Base-by-base conservation (phyloP, 352 stramenopile species). In the Phytophthora meadii region DNA sequence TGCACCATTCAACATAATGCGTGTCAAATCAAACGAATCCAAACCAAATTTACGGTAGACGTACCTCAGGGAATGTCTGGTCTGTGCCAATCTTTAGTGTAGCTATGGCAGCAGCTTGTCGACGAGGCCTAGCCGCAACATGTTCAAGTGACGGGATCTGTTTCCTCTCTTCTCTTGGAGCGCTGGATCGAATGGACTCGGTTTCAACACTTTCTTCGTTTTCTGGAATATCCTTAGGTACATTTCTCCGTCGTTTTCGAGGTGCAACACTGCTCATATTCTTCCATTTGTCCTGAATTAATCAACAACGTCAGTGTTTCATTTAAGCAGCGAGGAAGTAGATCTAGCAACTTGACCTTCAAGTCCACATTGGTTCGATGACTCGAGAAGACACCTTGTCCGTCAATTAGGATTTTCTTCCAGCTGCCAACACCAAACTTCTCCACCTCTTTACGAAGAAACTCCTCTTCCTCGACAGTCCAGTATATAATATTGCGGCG, bases 351-450 rank as follows among this genome's bases (percentile, higher is more conserved):
- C 28, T 41, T 48, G 30, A 89, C 81, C 77, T 92, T 92, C 22
- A 92, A 65, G 54, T 92, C 81, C 11, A 87, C 70, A 32, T 90
- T 89, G 0, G 77, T 92, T 28, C 83, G 69, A 39, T 82, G 77
- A 1, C 2, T 34, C 7, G 63, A 65, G 60, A 92, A 92, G 2
- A 90, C 61, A 5, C 34, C 47, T 1, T 50, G 19, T 0, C 83
- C 79, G 6, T 79, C 60, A 1, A 61, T n/a, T 0, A 88, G 58
- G 37, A 92, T 89, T 24, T 62, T 37, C 40, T 66, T 72, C 82
- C 82, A 91, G 7, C 74, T 74, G 12, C 80, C 82, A 14, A 65
- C 15, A 3, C 81, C 81, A 37, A 70, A 60, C 42, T 63, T 72
- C 34, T 54, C 56, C n/a, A 92, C 79, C n/a, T 79, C 75, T 11